Percentiles rank a stretch among this genome's conserved stretches.
Conservation (phyloP, 176 grass and related monocot species). For the Urochloa ruziziensis region DNA sequence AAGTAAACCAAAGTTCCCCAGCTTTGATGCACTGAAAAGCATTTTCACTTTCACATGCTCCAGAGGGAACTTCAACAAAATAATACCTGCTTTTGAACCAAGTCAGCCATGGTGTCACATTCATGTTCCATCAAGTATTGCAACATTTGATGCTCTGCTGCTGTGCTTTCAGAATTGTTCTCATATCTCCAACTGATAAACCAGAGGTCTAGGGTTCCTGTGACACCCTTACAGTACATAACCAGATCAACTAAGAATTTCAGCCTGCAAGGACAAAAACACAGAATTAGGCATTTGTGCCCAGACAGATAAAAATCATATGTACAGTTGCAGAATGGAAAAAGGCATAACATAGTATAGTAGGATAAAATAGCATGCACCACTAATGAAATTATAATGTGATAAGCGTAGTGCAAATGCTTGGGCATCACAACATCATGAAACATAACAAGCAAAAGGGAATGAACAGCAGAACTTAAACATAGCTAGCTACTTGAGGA, state of each 20-base stretch:
- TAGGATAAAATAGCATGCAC: slow-evolving; percentile 1
- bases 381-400: neutral
- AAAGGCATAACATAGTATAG: neutral
- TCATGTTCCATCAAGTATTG: slow-evolving; percentile 11
- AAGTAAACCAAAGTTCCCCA: neutral
- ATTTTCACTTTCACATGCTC: neutral
- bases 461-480: neutral
- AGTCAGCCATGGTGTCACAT: neutral
- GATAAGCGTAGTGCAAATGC: neutral
- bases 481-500: neutral
- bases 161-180: neutral
- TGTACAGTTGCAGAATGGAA: neutral
- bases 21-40: neutral
- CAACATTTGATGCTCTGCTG: neutral
- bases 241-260: neutral
- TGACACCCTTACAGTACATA: neutral
- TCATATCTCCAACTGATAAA: slow-evolving; percentile 8
- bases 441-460: neutral
- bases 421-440: neutral
- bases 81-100: slow-evolving; percentile 7
- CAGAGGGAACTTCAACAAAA: neutral
- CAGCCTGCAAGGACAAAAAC: slow-evolving; percentile 23
- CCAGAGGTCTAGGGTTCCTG: neutral
- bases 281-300: slow-evolving; percentile 9
- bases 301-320: neutral